Evolutionary conservation across 805 yeast species (phyloP).

Genomic region (Jamesozyma lodderae): DNA sequence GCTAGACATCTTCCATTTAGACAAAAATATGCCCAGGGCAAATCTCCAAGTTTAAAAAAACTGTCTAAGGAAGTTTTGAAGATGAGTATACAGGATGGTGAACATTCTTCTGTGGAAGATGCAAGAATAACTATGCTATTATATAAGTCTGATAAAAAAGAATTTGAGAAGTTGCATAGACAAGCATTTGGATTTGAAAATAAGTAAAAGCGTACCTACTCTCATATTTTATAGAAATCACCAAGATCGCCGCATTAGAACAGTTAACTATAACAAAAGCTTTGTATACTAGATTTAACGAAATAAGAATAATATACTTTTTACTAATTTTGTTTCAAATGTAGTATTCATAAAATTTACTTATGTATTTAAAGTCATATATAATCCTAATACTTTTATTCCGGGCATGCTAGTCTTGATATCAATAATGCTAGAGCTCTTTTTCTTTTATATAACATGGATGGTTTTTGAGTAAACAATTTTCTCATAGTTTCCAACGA

Average conservation of each 20-base stretch:
- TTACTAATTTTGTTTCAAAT: background rate
- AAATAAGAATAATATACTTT: background rate
- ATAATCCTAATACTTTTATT: background rate
- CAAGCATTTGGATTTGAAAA: constrained; percentile 1
- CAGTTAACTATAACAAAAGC: no score
- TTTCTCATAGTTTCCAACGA: background rate
- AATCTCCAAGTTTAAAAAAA: constrained; percentile 64
- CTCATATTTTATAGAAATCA: no score
- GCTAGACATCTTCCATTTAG: constrained; percentile 52
- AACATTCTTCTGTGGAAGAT: constrained; percentile 85
- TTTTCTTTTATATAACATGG: constrained; percentile 18
- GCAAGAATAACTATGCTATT: constrained; percentile 81
- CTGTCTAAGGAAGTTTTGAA: constrained; percentile 49
- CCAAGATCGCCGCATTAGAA: no score
- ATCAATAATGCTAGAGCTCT: constrained; percentile 14
- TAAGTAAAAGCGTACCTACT: background rate
- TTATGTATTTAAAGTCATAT: background rate
- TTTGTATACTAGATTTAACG: background rate
- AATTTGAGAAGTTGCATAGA: constrained; percentile 42
- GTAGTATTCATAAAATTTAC: background rate
- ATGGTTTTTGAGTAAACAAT: constrained; percentile 8
- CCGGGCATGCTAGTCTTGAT: constrained; percentile 13
- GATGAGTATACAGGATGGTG: constrained; percentile 57
- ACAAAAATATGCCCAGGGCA: constrained; percentile 47
- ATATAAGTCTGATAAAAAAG: constrained; percentile 53